phyloP scores from a whole-genome alignment of 495 filamentous ascomycete species.

The Trypethelium eluteriae region DNA sequence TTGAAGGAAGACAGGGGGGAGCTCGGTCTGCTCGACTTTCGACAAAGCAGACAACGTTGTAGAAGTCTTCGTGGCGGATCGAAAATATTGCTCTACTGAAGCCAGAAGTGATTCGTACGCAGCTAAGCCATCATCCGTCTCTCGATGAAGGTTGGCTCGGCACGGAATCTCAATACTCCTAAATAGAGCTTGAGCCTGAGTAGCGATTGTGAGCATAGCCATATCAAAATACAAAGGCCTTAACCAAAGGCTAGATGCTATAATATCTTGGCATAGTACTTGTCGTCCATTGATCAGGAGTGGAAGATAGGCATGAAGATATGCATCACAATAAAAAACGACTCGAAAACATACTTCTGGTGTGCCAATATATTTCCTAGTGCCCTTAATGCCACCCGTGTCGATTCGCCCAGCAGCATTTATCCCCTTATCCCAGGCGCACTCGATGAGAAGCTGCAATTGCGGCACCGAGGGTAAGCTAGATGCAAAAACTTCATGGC shows the following conservation, averaged over 20 bases:
- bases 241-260: neutral
- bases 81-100: constrained; percentile 67
- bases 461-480: constrained; percentile 66
- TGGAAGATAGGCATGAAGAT: too few species aligned
- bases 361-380: constrained; percentile 91
- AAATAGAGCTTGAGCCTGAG: constrained; percentile 17
- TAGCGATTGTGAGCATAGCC: neutral
- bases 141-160: constrained; percentile 4
- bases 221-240: neutral
- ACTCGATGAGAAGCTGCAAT: constrained; percentile 81
- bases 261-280: neutral
- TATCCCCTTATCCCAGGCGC: constrained; percentile 80
- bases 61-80: constrained; percentile 28
- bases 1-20: constrained; percentile 86
- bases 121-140: neutral
- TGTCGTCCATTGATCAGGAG: too few species aligned
- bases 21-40: constrained; percentile 45
- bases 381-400: constrained; percentile 81
- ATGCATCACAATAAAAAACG: too few species aligned
- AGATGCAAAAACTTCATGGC: constrained; percentile 40
- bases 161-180: constrained; percentile 13
- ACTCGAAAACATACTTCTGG: constrained; percentile 47
- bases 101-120: constrained; percentile 48
- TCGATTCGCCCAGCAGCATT: constrained; percentile 65
- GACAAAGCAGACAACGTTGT: constrained; percentile 10